These are phyloP conservation scores for Solanum pinnatisectum DNA, from an alignment of 257 asterid genomes.

Conservation along the genomic window DNA sequence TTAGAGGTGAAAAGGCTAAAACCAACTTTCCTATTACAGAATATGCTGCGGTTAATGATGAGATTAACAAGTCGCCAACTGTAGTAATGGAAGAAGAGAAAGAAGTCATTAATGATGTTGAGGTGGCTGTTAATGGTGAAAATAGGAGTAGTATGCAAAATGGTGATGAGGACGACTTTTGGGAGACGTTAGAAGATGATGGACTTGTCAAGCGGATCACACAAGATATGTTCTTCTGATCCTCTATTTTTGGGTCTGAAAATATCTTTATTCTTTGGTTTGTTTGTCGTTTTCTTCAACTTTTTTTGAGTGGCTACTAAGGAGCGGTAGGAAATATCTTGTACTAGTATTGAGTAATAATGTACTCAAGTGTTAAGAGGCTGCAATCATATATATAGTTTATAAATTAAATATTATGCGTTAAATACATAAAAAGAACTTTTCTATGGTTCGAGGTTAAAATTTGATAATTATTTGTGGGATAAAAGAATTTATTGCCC, in stretches of 20 bases:
- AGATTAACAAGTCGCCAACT: background rate
- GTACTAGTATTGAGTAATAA: background rate
- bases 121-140: background rate
- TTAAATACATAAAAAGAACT: too few relatives aligned
- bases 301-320: background rate
- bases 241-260: background rate
- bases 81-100: background rate
- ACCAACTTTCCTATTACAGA: conserved; percentile 13
- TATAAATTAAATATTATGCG: too few relatives aligned
- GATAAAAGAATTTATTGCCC: too few relatives aligned
- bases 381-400: too few relatives aligned
- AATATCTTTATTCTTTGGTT: background rate
- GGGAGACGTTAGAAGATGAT: background rate
- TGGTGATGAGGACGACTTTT: background rate
- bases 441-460: too few relatives aligned
- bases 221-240: background rate
- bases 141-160: background rate
- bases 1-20: conserved; percentile 12
- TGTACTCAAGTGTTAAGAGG: too few relatives aligned
- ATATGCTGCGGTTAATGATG: background rate
- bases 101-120: background rate
- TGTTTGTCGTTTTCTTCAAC: background rate
- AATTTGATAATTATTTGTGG: too few relatives aligned
- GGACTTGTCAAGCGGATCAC: background rate
- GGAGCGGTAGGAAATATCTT: background rate